Base-by-base conservation (phyloP, 352 stramenopile genomes). In the Pythium dissimile region DNA sequence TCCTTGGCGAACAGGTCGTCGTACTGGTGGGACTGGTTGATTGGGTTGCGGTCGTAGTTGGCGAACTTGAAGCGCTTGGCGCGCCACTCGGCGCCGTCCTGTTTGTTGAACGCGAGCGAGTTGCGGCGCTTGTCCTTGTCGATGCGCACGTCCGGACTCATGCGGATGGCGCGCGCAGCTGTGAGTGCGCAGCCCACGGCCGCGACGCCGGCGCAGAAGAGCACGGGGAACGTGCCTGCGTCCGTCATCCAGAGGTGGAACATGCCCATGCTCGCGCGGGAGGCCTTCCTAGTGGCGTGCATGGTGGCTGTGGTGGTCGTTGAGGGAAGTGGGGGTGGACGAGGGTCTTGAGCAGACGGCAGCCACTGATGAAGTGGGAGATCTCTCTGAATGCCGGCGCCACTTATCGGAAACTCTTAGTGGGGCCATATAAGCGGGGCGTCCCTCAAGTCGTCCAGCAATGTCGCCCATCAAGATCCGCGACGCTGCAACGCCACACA, bases 1-100 rank as follows among this genome's bases (percentile, higher is more conserved):
- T 76, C 58, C 62, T 80, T 80, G 31, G 50, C 65, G 49, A 69
- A 86, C 18, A 77, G 58, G 9, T 57, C 51, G 54, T 81, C 75
- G 60, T 76, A 86, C 64, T 86, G 72, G 23, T 58, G 73, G 21
- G 75, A 86, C 73, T 86, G 75, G 66, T 86, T 83, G 68, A 84
- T 81, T 49, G 72, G 53, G 63, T 84, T 81, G 62, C 69, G 71
- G 46, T 67, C 64, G 44, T 80, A 64, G 62, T 80, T 80, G 32
- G 74, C 71, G 37, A 77, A 72, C 31, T 66, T 66, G 66, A 84
- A 80, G 52, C 73, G 73, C 31, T 60, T 66, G 51, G 54, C 50
- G 39, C 73, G 73, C 71, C 70, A 83, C 31, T 70, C 65, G 4
- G 51, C 47, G 27, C 70, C 70, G n/a, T 65, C 52, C 5, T 73